These are phyloP conservation scores for Xylaria longipes DNA, from an alignment of 495 filamentous ascomycete genomes.

Conservation along the genomic window DNA sequence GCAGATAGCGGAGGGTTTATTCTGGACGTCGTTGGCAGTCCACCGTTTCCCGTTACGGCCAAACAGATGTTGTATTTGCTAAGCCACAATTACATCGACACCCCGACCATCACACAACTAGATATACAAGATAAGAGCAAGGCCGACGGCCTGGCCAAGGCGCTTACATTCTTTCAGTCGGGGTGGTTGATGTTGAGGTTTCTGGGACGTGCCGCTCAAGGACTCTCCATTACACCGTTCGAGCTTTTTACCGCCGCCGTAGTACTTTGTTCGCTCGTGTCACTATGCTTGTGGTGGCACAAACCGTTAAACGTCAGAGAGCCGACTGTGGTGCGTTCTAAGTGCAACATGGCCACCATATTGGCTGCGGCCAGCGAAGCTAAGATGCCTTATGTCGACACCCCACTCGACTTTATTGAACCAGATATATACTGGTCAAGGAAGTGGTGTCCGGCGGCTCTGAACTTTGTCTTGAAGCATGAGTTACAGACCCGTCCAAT, in stretches of 20 bases:
- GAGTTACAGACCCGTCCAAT: background rate
- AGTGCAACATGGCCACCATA: background rate
- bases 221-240: background rate
- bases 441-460: background rate
- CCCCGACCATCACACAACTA: background rate
- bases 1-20: constrained; percentile 1
- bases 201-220: background rate
- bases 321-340: background rate
- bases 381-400: background rate
- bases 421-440: constrained; percentile 3
- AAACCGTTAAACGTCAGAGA: background rate
- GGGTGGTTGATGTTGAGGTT: background rate
- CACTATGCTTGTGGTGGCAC: background rate
- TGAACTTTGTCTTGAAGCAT: constrained; percentile 1
- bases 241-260: background rate
- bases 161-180: background rate
- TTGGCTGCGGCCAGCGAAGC: background rate
- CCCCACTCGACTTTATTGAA: background rate
- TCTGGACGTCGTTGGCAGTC: too few species aligned
- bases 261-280: background rate
- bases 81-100: background rate
- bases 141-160: background rate
- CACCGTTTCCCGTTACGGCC: background rate
- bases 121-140: constrained; percentile 8
- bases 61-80: background rate